A percentile compares a stretch with the other conserved stretches of the same genome.
Conservation (phyloP, 2,329 filamentous ascomycete genomes). For the Thelonectria rubi region DNA sequence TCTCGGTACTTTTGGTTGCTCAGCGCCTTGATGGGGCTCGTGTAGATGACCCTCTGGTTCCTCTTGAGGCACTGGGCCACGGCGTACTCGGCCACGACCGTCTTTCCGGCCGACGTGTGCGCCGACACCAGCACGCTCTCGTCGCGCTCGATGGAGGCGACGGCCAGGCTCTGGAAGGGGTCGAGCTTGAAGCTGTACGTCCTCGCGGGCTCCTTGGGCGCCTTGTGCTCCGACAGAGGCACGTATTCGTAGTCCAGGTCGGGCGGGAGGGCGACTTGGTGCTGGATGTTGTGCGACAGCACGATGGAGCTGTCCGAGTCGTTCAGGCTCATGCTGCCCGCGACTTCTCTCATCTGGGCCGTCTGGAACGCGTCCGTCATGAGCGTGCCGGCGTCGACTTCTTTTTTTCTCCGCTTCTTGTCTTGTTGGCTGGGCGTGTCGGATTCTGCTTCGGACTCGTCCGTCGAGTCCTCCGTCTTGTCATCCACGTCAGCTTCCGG, state of each 20-base stretch:
- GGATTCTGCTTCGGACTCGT: constrained; percentile 48
- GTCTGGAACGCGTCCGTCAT: constrained; percentile 95
- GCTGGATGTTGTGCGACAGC: constrained; percentile 95
- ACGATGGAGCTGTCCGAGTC: constrained; percentile 77
- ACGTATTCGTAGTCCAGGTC: constrained; percentile 94
- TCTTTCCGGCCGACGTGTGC: constrained; percentile 97
- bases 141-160: constrained; percentile 92
- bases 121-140: constrained; percentile 97
- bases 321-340: constrained; percentile 75
- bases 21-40: constrained; percentile 97
- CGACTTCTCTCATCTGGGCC: constrained; percentile 90
- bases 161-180: constrained; percentile 95
- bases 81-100: constrained; percentile 96
- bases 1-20: constrained; percentile 99
- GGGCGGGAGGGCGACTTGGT: constrained; percentile 94
- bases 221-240: constrained; percentile 92
- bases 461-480: constrained; percentile 52
- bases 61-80: constrained; percentile 97
- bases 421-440: constrained; percentile 60
- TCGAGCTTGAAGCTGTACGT: constrained; percentile 91
- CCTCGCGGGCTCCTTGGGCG: constrained; percentile 86
- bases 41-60: constrained; percentile 99
- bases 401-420: constrained; percentile 72
- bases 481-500: constrained; percentile 50
- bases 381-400: constrained; percentile 75